phyloP scores from a whole-genome alignment of 2,329 filamentous ascomycete genomes.

The Colletotrichum theobromicola region DNA sequence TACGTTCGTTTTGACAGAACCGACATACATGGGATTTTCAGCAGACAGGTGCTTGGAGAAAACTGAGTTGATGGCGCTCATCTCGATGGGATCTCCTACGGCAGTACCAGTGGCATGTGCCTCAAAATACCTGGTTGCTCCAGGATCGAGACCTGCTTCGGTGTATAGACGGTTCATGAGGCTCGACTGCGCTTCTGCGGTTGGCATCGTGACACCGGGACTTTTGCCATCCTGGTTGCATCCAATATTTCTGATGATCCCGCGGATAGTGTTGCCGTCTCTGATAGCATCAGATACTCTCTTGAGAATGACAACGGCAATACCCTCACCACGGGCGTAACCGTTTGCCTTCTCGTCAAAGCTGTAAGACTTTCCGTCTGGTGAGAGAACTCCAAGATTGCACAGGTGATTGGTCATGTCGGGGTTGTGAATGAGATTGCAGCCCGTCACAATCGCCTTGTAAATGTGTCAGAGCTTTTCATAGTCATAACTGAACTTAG shows the following conservation, averaged over 20 bases:
- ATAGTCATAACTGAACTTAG: fast-evolving
- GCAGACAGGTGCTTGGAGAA: constrained; percentile 40
- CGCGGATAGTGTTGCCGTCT: constrained; percentile 36
- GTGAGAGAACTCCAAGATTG: constrained; percentile 30
- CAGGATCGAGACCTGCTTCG: constrained; percentile 21
- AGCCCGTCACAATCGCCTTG: constrained; percentile 26
- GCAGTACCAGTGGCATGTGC: constrained; percentile 35
- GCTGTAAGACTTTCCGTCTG: constrained; percentile 28
- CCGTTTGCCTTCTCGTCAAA: constrained; percentile 50
- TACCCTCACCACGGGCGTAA: constrained; percentile 55
- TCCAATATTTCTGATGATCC: constrained; percentile 37
- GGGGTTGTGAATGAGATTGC: constrained; percentile 27
- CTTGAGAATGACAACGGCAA: constrained; percentile 49
- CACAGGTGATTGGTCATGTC: constrained; percentile 25
- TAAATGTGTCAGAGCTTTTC: not conserved
- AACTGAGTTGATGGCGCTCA: constrained; percentile 48
- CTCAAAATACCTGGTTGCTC: constrained; percentile 27
- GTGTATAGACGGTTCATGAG: constrained; percentile 25
- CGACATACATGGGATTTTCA: constrained; percentile 16
- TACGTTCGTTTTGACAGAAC: constrained; percentile 29
- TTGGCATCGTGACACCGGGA: constrained; percentile 43
- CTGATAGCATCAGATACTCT: constrained; percentile 45
- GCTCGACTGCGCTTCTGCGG: constrained; percentile 31
- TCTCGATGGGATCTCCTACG: constrained; percentile 60
- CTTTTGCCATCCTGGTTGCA: constrained; percentile 47